Percentiles rank a stretch among this genome's conserved stretches.
Conservation (phyloP, 2,329 filamentous ascomycete species). For the Didymella lethalis region DNA sequence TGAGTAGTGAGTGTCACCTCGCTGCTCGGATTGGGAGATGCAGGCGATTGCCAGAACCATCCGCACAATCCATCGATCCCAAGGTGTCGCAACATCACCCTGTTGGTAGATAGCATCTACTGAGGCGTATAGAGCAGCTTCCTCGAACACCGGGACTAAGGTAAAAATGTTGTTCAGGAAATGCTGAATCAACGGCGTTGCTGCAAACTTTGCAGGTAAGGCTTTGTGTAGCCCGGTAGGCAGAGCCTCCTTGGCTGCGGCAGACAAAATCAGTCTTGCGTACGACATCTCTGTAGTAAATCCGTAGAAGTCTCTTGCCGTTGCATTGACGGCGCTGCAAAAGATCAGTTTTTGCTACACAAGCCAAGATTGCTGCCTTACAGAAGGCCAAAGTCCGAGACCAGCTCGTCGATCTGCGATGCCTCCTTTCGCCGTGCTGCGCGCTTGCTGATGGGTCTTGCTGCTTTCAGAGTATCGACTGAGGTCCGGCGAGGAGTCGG, state of each 20-base stretch:
- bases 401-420: conserved; percentile 86
- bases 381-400: conserved; percentile 93
- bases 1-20: conserved; percentile 69
- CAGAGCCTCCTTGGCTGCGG: conserved; percentile 76
- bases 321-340: conserved; percentile 86
- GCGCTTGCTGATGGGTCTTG: conserved; percentile 47
- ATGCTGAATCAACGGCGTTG: conserved; percentile 76
- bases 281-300: conserved; percentile 91
- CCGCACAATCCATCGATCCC: conserved; percentile 86
- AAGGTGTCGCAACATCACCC: conserved; percentile 65
- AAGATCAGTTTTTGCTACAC: conserved; percentile 20
- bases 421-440: conserved; percentile 70
- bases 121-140: conserved; percentile 77
- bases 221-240: conserved; percentile 66
- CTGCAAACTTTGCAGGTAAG: conserved; percentile 75
- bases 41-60: conserved; percentile 89
- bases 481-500: conserved; percentile 60
- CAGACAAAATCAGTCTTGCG: conserved; percentile 84
- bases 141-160: conserved; percentile 82
- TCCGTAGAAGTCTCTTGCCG: conserved; percentile 90
- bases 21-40: conserved; percentile 72
- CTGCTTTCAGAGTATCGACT: conserved; percentile 45
- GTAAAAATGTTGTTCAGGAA: conserved; percentile 85
- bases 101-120: conserved; percentile 83
- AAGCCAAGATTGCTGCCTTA: conserved; percentile 55